Conservation (phyloP, 129 eudicot species). For the Helianthus tuberosus region DNA sequence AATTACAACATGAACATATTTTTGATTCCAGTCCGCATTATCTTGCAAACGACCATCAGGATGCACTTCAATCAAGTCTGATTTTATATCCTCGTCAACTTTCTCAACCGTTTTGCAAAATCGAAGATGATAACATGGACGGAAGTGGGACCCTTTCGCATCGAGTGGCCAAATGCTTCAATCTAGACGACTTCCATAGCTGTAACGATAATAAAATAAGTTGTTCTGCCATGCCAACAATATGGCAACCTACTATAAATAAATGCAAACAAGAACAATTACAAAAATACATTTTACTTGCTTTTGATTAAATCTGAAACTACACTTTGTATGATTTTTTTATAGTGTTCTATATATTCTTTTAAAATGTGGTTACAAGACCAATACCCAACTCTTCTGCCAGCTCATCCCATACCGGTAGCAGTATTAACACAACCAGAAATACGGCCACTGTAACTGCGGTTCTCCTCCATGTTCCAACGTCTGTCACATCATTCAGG, state of each 20-base stretch:
- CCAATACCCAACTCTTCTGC: conserved; percentile 99
- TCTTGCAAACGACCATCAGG: too few relatives aligned
- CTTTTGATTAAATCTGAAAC: conserved; percentile 20
- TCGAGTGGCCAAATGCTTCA: too few relatives aligned
- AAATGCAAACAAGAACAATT: background rate
- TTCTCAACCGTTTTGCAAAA: too few relatives aligned
- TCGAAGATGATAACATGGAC: too few relatives aligned
- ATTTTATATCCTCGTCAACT: too few relatives aligned
- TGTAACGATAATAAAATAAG: too few relatives aligned
- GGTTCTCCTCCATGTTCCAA: conserved; percentile 83
- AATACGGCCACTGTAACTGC: conserved; percentile 47
- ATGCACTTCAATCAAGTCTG: too few relatives aligned
- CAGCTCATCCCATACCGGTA: conserved; percentile 96
- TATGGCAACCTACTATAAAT: conserved; percentile 5
- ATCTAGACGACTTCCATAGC: too few relatives aligned
- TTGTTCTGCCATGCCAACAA: conserved; percentile 6
- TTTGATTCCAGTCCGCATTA: too few relatives aligned
- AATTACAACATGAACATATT: too few relatives aligned
- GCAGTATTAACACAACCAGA: conserved; percentile 69
- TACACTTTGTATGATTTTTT: conserved; percentile 14
- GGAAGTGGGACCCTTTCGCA: too few relatives aligned
- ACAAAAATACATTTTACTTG: conserved; percentile 15
- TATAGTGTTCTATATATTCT: background rate
- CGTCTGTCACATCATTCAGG: conserved; percentile 89
- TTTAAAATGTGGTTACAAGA: conserved; percentile 75